These are phyloP conservation scores for Blastobotrys ciferrii DNA, from an alignment of 1,139 yeast species.

Conservation along the genomic window DNA sequence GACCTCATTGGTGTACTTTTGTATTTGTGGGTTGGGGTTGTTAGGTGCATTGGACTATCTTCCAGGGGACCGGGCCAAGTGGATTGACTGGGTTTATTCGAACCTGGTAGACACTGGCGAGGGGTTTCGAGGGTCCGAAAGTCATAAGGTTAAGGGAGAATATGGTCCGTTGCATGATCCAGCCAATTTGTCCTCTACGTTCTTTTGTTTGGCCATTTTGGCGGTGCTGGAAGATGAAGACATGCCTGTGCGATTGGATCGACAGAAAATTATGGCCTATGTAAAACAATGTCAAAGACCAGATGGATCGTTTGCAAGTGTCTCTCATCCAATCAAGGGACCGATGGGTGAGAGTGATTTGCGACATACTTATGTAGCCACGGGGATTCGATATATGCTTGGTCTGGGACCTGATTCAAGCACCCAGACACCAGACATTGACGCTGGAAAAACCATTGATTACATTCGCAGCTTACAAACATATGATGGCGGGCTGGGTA, in stretches of 20 bases:
- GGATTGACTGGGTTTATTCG: slow-evolving; percentile 49
- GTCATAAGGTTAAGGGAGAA: slow-evolving; percentile 37
- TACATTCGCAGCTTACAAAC: slow-evolving; percentile 26
- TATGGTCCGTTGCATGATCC: slow-evolving; percentile 45
- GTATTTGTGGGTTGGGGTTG: slow-evolving; percentile 60
- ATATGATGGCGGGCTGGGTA: slow-evolving; percentile 70
- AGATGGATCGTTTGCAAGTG: slow-evolving; percentile 58
- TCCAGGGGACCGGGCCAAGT: slow-evolving; percentile 26
- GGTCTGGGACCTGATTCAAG: slow-evolving; percentile 22
- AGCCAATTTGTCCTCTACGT: slow-evolving; percentile 67
- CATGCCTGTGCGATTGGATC: slow-evolving; percentile 40
- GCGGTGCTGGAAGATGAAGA: slow-evolving; percentile 47
- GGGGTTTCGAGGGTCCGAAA: slow-evolving; percentile 57
- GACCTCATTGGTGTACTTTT: slow-evolving; percentile 62
- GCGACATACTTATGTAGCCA: slow-evolving; percentile 73
- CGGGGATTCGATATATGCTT: slow-evolving; percentile 57
- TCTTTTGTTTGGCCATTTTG: slow-evolving; percentile 41
- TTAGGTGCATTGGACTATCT: slow-evolving; percentile 40
- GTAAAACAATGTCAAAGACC: slow-evolving; percentile 53
- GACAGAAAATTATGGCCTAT: slow-evolving; percentile 49
- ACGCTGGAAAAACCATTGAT: slow-evolving; percentile 6
- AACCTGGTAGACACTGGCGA: slow-evolving; percentile 45
- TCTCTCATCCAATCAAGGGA: slow-evolving; percentile 36
- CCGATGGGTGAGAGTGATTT: slow-evolving; percentile 69
- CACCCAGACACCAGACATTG: slow-evolving; percentile 1